phyloP scores from a whole-genome alignment of 805 yeast genomes.

The Candida methanosorbosa region DNA sequence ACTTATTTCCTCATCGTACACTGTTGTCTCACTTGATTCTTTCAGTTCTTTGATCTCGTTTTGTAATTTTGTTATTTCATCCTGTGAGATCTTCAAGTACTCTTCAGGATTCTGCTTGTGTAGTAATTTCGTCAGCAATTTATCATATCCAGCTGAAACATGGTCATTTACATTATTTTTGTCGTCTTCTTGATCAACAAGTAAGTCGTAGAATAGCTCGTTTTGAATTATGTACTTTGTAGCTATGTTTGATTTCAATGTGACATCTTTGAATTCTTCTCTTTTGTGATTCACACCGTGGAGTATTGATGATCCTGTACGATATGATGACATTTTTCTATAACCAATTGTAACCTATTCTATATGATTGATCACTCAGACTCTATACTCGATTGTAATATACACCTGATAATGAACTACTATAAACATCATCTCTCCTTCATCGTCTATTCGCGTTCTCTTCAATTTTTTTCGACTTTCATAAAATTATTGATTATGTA shows the following conservation, averaged over 20 bases:
- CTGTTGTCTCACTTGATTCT: neutral
- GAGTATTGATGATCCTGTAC: constrained; percentile 1
- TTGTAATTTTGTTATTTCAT: neutral
- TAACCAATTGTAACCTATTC: neutral
- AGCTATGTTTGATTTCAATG: constrained; percentile 25
- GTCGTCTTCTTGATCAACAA: too few relatives aligned
- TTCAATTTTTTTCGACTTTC: too few relatives aligned
- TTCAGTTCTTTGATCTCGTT: neutral
- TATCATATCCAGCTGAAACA: neutral
- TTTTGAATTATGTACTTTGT: constrained; percentile 24
- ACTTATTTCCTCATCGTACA: constrained; percentile 9
- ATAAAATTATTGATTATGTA: too few relatives aligned
- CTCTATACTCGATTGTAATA: too few relatives aligned
- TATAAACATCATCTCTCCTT: too few relatives aligned
- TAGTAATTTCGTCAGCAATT: neutral
- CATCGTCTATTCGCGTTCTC: too few relatives aligned
- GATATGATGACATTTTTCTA: neutral
- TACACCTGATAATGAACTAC: too few relatives aligned
- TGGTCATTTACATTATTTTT: too few relatives aligned
- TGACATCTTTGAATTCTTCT: constrained; percentile 12
- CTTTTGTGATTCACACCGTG: neutral
- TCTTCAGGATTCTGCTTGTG: neutral
- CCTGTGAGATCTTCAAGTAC: constrained; percentile 1
- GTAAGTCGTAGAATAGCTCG: constrained; percentile 18
- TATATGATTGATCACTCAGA: too few relatives aligned